Evolutionary conservation across 2,329 filamentous ascomycete species (phyloP), one percentile per base, ranked within the genome.

Genomic region (Xylariales sp.): DNA sequence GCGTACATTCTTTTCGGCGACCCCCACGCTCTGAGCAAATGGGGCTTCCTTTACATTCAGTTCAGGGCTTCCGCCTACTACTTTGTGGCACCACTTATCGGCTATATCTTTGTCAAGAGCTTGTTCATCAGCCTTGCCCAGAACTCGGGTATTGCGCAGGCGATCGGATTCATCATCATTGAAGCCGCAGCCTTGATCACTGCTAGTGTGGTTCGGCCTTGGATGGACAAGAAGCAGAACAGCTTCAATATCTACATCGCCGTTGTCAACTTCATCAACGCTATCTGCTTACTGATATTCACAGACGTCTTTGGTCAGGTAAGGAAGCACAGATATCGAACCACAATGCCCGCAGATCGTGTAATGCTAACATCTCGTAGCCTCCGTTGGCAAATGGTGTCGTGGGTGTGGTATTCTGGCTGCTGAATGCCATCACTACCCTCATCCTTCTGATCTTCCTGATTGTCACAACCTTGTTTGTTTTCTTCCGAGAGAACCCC

Each of bases 181-280:
- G 91, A 97, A 63, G 83, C 83, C 2, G 78, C 65, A 37, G 83
- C 85, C 51, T 73, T 97, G 40, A 84, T 95, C 51, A 80, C 67
- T 16, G 81, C 88, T 40, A 85, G 81, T 43, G 83, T 95, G 38
- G 68, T 96, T 49, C 83, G 88, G 43, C 91, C 91, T 14, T 97
- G 88, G 85, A 97, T 97, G 91, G 91, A 96, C 73, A 95, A 95
- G 79, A 91, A 90, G 69, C 95, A 88, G 44, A 97, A 96, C 63
- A 83, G 83, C 33, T 95, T 95, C 75, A 96, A 96, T 67, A 95
- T 97, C 55, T 78, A 88, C 43, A 96, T 96, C 53, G 85, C 81
- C 45, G 84, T 80, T 31, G 74, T 95, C 63, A 96, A 95, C 71
- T 95, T 96, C 62, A 61, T 96, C 54, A 95, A 93, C 64, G 77